Base-by-base conservation (phyloP, 345 rosid species). In the Linum lewisii region DNA sequence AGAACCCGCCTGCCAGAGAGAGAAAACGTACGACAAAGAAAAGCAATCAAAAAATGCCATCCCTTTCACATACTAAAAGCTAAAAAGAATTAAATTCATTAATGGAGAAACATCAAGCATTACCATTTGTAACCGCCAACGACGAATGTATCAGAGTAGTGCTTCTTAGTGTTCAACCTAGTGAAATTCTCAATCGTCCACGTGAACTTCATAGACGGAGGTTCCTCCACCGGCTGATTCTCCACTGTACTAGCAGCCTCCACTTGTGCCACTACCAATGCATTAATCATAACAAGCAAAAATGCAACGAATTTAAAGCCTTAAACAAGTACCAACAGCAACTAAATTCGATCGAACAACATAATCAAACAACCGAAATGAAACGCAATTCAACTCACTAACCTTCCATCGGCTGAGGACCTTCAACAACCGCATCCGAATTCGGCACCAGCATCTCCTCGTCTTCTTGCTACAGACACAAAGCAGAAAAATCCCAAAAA, bases 381-480 rank as follows among this genome's bases (percentile, higher is more conserved):
- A 51, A 52, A 6, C 2, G 14, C 6, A 38, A 54, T 23, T 21
- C 57, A 23, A 21, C 24, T 20, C 22, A 29, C 21, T 53, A 42
- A 77, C 81, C 78, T 77, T 77, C 81, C 81, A 73, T 77, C 19
- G 81, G 76, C 69, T 71, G 78, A 63, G 81, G 69, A 22, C 78
- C 78, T 0, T 68, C 78, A 1, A 57, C 59, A 1, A 71, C 59
- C 1, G 68, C 36, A 16, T 73, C 81, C 2, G 71, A 53, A 59
- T 67, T 77, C 3, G 81, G 81, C 34, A 77, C 78, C 51, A 77
- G 54, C 75, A 77, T 70, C 69, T 77, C 81, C 32, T 70, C 78
- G 51, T 77, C 78, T 55, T 57, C 60, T 34, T 57, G 60, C 60
- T 57, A 37, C 59, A 9, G 15, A 10, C 6, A 16, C 54, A 57